phyloP scores from a whole-genome alignment of 2,329 filamentous ascomycete genomes.

The Fusarium sp. region DNA sequence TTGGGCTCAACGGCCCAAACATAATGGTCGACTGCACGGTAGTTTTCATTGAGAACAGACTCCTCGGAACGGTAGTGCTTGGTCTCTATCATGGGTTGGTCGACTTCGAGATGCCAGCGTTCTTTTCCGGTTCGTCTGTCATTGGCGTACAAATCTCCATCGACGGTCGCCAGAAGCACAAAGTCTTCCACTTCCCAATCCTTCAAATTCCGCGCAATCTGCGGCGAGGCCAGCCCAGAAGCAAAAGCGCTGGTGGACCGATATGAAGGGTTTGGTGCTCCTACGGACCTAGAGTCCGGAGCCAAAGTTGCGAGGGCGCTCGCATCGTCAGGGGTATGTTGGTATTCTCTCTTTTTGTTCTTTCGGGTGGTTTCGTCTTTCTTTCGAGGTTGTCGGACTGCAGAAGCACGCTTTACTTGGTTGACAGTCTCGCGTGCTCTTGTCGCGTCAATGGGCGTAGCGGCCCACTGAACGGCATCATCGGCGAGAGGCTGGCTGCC shows the following conservation, averaged over 20 bases:
- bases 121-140: constrained; percentile 87
- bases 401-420: constrained; percentile 41
- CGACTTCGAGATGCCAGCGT: constrained; percentile 86
- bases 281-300: constrained; percentile 88
- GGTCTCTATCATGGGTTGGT: constrained; percentile 91
- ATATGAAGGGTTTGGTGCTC: constrained; percentile 83
- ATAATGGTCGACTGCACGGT: constrained; percentile 80
- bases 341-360: constrained; percentile 47
- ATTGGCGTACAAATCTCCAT: constrained; percentile 92
- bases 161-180: constrained; percentile 99
- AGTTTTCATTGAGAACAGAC: constrained; percentile 68
- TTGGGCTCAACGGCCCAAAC: constrained; percentile 96
- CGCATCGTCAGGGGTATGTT: constrained; percentile 72
- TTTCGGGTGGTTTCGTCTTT: constrained; percentile 45
- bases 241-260: constrained; percentile 66
- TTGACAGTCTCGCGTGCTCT: constrained; percentile 46
- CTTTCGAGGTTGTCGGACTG: constrained; percentile 41
- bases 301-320: constrained; percentile 98
- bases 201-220: constrained; percentile 94
- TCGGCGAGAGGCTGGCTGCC: constrained; percentile 45
- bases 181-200: constrained; percentile 99
- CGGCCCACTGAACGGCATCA: constrained; percentile 48
- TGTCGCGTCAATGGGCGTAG: constrained; percentile 47
- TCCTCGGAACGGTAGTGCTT: constrained; percentile 79
- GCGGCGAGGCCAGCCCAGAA: constrained; percentile 81